Evolutionary conservation across 257 asterid genomes (phyloP), one percentile per base, ranked within the genome.

Genomic region (Capsicum rhomboideum): DNA sequence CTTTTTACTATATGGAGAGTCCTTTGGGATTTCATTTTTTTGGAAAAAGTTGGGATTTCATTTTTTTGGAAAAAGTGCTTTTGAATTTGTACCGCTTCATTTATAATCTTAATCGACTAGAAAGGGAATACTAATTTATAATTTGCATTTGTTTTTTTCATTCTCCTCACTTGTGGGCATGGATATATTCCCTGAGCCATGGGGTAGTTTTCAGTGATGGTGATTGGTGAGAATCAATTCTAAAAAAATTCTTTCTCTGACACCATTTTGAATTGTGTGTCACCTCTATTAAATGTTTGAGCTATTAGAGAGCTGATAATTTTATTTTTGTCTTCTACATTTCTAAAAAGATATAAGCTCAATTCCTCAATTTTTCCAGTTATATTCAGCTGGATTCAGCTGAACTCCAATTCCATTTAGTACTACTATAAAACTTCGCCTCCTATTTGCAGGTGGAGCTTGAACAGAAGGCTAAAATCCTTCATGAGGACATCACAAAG

Each of bases 401-500:
- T 72, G 56, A 42, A n/a, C 79, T 72, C 79, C 79, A 72, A 21
- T 46, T 46, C 13, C 11, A 4, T 44, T 61, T 44, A 11, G 20
- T 40, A 71, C 79, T 20, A n/a, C n/a, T 16, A 42, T 71, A 71
- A 71, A 71, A 71, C 12, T n/a, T 21, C 10, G 20, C 40, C 21
- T 74, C 80, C 58, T 74, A 6, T 84, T 84, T 84, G 52, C 96
- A 96, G 99, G 95, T 63, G 83, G 92, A 91, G 85, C 89, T 96
- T 86, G 90, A 94, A 89, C 79, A 89, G 90, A 94, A 91, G 87
- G 97, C 93, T 72, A 86, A 90, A 78, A 82, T 83, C 84, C 91
- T 96, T 85, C 99, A 93, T 83, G 87, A 84, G 90, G 98, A 96
- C 86, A 79, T 94, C 59, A 93, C 91, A 34, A 91, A 89, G 59